These are phyloP conservation scores for Oligophagozyma castellii DNA, from an alignment of 1,139 yeast genomes.

Conservation along the genomic window DNA sequence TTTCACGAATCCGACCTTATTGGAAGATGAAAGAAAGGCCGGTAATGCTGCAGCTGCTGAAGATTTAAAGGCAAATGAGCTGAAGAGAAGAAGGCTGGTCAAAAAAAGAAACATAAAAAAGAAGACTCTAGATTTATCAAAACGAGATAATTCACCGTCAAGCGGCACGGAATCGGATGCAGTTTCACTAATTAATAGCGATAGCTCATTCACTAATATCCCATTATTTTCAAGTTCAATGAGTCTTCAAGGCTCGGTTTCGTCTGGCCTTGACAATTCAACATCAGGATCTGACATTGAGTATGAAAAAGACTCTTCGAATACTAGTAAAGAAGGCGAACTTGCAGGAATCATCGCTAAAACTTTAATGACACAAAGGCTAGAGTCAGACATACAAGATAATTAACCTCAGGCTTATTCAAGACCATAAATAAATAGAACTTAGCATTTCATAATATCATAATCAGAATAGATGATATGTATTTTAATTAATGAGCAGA, in stretches of 20 bases:
- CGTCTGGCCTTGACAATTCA: slow-evolving; percentile 12
- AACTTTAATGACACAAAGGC: too few species aligned
- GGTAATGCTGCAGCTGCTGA: slow-evolving; percentile 6
- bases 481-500: too few species aligned
- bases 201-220: slow-evolving; percentile 23
- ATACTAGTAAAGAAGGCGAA: slow-evolving; percentile 12
- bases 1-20: slow-evolving; percentile 25
- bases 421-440: too few species aligned
- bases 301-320: slow-evolving; percentile 6
- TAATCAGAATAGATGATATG: too few species aligned
- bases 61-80: slow-evolving; percentile 17
- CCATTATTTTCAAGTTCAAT: slow-evolving; percentile 18
- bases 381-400: too few species aligned
- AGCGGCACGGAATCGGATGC: slow-evolving; percentile 20
- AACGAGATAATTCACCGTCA: slow-evolving; percentile 6
- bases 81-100: slow-evolving; percentile 21
- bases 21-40: slow-evolving; percentile 5
- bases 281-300: slow-evolving; percentile 3
- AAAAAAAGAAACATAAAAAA: slow-evolving; percentile 11
- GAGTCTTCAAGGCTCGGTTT: slow-evolving; percentile 7
- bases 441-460: too few species aligned
- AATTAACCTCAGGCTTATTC: too few species aligned
- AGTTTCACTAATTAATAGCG: slow-evolving; percentile 23
- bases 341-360: too few species aligned
- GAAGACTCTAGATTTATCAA: slow-evolving; percentile 3